phyloP scores from a whole-genome alignment of 2,329 filamentous ascomycete genomes.

The Zasmidium citrigriseum region DNA sequence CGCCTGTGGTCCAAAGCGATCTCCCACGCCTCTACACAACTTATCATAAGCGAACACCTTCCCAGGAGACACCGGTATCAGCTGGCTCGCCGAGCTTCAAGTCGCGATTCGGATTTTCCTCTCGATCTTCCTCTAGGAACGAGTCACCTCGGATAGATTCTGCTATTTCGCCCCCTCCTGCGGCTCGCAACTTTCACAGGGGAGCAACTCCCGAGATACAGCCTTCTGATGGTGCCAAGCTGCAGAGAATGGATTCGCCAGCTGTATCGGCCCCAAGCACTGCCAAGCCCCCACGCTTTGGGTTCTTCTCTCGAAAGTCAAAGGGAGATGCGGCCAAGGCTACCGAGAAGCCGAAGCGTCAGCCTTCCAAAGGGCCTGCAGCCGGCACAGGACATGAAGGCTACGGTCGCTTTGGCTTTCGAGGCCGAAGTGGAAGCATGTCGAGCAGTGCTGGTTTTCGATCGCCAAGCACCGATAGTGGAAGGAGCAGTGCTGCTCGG shows the following conservation, averaged over 20 bases:
- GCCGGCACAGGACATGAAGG: slow-evolving; percentile 95
- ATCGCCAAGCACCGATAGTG: slow-evolving; percentile 47
- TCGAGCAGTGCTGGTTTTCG: slow-evolving; percentile 50
- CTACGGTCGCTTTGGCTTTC: slow-evolving; percentile 67
- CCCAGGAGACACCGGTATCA: slow-evolving; percentile 45
- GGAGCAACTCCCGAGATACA: slow-evolving; percentile 18
- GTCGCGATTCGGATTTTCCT: slow-evolving; percentile 40
- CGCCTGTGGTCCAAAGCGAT: slow-evolving; percentile 59
- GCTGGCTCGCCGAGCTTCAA: slow-evolving; percentile 38
- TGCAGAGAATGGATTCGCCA: slow-evolving; percentile 36
- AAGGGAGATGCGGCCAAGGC: slow-evolving; percentile 59
- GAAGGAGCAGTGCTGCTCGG: slow-evolving; percentile 37
- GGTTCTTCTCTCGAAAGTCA: slow-evolving; percentile 72
- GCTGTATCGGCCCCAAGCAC: slow-evolving; percentile 58
- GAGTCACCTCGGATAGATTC: slow-evolving; percentile 35
- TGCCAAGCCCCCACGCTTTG: slow-evolving; percentile 67
- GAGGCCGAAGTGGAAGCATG: slow-evolving; percentile 65
- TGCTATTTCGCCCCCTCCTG: slow-evolving; percentile 31
- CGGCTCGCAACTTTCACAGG: slow-evolving; percentile 22
- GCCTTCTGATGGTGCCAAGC: slow-evolving; percentile 7
- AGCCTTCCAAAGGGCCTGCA: slow-evolving; percentile 71
- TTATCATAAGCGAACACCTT: slow-evolving; percentile 54
- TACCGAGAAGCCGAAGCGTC: slow-evolving; percentile 60
- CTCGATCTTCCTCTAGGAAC: slow-evolving; percentile 34
- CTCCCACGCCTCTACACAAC: slow-evolving; percentile 49